Percentiles rank a stretch among this genome's conserved stretches.
Evolutionary conservation across 208 protist species (phyloP).

Genomic region (Crithidia acanthocephali): DNA sequence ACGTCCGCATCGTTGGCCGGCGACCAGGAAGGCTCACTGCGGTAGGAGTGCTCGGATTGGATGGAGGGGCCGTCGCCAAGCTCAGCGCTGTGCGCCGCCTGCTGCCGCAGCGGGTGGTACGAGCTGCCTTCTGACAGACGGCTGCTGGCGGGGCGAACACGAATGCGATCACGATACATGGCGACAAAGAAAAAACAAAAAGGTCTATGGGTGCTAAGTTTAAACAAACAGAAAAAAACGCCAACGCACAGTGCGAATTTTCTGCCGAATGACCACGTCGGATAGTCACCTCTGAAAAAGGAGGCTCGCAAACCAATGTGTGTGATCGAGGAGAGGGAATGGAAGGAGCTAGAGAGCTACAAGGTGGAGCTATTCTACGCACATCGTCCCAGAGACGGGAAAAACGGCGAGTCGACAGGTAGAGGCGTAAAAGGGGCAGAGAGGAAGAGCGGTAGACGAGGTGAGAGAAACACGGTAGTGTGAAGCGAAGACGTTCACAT

Average conservation of each 20-base stretch:
- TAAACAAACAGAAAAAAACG: too few species aligned
- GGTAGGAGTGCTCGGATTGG: slow-evolving; percentile 1
- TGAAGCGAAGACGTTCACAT: too few species aligned
- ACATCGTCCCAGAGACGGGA: too few species aligned
- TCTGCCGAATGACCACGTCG: too few species aligned
- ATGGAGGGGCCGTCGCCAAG: neutral
- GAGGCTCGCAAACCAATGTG: neutral
- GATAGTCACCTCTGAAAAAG: neutral
- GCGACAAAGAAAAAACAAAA: neutral
- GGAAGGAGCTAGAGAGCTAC: too few species aligned
- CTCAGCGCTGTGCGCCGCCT: neutral
- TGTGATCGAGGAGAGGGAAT: too few species aligned
- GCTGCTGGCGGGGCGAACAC: slow-evolving; percentile 27
- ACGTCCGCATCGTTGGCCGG: neutral
- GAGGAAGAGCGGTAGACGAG: neutral
- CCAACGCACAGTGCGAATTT: too few species aligned
- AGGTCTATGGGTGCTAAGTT: neutral
- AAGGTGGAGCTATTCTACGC: too few species aligned
- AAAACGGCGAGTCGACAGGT: neutral
- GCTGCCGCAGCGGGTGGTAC: neutral
- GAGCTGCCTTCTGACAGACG: neutral
- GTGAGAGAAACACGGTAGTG: neutral
- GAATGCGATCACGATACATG: slow-evolving; percentile 38
- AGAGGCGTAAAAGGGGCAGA: neutral
- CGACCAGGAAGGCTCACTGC: neutral